A percentile compares a stretch with the other conserved stretches of the same genome.
These are phyloP conservation scores for Boletus coccyginus DNA, from an alignment of 768 basidiomycete species.

Conservation along the genomic window DNA sequence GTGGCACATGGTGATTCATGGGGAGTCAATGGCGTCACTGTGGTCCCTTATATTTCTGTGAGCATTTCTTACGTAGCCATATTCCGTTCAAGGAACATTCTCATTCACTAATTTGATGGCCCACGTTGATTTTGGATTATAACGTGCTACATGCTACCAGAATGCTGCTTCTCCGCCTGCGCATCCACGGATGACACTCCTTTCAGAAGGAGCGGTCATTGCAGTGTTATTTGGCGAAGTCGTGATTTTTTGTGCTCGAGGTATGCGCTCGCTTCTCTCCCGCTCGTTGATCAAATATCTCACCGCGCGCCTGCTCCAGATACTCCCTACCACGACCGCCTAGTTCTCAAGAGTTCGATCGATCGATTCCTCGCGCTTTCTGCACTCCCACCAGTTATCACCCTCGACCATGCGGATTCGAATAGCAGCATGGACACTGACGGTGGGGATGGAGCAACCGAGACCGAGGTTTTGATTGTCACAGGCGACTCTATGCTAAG, in stretches of 20 bases:
- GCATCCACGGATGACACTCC: constrained; percentile 64
- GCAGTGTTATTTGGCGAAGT: constrained; percentile 76
- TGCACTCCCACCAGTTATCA: constrained; percentile 32
- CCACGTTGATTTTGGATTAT: neutral
- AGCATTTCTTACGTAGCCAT: constrained; percentile 23
- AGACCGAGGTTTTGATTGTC: constrained; percentile 35
- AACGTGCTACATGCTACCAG: constrained; percentile 31
- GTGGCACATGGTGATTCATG: constrained; percentile 26
- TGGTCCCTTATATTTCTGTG: constrained; percentile 77
- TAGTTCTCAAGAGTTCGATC: constrained; percentile 66
- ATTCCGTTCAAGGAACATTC: neutral
- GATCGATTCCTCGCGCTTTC: constrained; percentile 74
- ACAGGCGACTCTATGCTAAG: constrained; percentile 73
- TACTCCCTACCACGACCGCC: constrained; percentile 66
- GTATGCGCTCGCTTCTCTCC: constrained; percentile 32
- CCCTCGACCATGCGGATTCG: constrained; percentile 18
- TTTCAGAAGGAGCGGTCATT: constrained; percentile 56
- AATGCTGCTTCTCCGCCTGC: constrained; percentile 66
- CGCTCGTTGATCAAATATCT: neutral
- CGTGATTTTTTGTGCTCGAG: constrained; percentile 66
- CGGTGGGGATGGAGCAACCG: constrained; percentile 5
- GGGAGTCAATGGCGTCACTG: constrained; percentile 39
- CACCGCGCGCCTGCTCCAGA: constrained; percentile 37
- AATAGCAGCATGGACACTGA: constrained; percentile 9
- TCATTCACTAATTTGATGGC: neutral